Conservation (phyloP, 1,284 basidiomycete species). For the Wolfiporia cocos region DNA sequence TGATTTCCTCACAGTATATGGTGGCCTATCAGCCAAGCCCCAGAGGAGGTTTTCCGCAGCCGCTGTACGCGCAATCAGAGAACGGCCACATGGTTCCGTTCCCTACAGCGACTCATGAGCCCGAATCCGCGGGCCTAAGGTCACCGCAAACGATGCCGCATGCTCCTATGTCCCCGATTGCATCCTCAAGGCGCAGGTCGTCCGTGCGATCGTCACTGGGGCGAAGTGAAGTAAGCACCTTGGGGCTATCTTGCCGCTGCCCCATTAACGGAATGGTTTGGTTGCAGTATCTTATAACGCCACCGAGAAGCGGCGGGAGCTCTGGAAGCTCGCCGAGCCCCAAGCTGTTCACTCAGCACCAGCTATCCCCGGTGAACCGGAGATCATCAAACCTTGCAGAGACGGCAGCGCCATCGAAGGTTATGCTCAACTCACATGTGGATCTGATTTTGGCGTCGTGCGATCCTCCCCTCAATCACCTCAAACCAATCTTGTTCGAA, state of each 20-base stretch:
- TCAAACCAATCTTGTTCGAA: conserved; percentile 43
- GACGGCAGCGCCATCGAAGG: conserved; percentile 12
- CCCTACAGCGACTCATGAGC: conserved; percentile 12
- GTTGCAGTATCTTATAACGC: conserved; percentile 26
- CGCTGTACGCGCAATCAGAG: conserved; percentile 16
- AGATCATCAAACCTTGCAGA: conserved; percentile 11
- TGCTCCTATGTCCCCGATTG: conserved; percentile 13
- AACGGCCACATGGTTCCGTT: conserved; percentile 8
- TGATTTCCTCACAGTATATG: conserved; percentile 19
- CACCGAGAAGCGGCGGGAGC: conserved; percentile 22
- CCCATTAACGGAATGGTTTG: no score
- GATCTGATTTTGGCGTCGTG: conserved; percentile 48
- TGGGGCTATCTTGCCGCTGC: background rate
- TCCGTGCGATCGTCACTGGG: conserved; percentile 15
- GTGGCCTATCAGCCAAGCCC: conserved; percentile 20
- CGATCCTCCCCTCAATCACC: conserved; percentile 52
- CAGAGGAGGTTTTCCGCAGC: conserved; percentile 11
- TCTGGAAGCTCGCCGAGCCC: conserved; percentile 18
- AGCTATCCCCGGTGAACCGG: conserved; percentile 13
- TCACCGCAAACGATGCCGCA: conserved; percentile 2
- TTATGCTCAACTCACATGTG: conserved; percentile 34
- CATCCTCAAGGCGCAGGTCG: conserved; percentile 13
- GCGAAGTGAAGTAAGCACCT: conserved; percentile 6
- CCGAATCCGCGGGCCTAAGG: conserved; percentile 1
- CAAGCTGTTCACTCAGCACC: conserved; percentile 1